Base-by-base conservation (phyloP, 2,329 filamentous ascomycete genomes). In the Emergomyces orientalis region DNA sequence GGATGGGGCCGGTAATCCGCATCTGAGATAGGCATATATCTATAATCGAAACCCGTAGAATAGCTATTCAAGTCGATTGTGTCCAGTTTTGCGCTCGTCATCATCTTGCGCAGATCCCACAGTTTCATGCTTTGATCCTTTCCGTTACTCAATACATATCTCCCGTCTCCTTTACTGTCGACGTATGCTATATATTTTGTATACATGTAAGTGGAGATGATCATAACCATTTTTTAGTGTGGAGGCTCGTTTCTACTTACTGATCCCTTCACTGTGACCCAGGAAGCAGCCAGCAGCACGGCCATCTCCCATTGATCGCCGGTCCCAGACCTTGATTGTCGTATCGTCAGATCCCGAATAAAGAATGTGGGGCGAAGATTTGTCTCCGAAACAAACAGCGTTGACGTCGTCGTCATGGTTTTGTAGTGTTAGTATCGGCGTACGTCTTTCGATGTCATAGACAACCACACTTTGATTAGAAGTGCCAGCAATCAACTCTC, bases 71-170 rank as follows among this genome's bases (percentile, higher is more conserved):
- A 75, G 59, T 86, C 78, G 63, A 86, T 79, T 4, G 73, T 74
- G 64, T 84, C 82, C 2, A 79, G 75, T 73, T 77, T 74, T 41
- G 86, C 82, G 0, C 88, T 88, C 5, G 86, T 86, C 80, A 94
- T 89, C 82, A 91, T 93, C 81, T 90, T 95, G 60, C 93, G 83
- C 62, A 97, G 74, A 74, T 99, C 94, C 94, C 94, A 99, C 0
- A 99, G 82, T 76, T 97, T 97, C 85, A 96, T 96, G 51, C 88
- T 93, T 75, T 97, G 94, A 72, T 99, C 94, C 73, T 97, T 99
- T 65, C 86, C 90, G 70, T 99, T 99, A 67, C 88, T 92, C 32
- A 99, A 84, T 9, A 97, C 88, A 73, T 97, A 97, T 63, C 93
- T 84, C 2, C 86, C 86, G 70, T 96, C 91, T 49, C 89, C 90